Base-by-base conservation (phyloP, 345 rosid species). In the Rubroshorea leprosula region DNA sequence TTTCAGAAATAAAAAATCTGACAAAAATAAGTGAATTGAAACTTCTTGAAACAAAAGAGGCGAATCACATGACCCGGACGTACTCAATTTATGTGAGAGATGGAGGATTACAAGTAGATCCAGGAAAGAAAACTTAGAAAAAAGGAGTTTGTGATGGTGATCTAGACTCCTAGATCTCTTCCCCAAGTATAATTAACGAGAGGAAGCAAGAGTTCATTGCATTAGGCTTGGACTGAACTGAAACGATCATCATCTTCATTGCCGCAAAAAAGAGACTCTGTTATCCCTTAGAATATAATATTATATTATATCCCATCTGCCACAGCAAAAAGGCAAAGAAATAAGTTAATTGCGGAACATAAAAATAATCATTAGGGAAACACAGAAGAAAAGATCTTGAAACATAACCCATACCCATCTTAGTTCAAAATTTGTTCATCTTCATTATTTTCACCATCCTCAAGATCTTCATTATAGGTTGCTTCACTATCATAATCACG, bases 401-500 rank as follows among this genome's bases (percentile, higher is more conserved):
- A 17, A 54, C 15, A 12, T 3, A 39, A 24, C 23, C 21, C 45
- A 8, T 15, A 39, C 35, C 31, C 57, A 26, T 45, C 23, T 45
- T 12, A 29, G 22, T 58, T 52, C 16, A 17, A 13, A 23, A 23
- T 49, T n/a, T n/a, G n/a, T 62, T 51, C 55, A 19, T 61, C 23
- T 24, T 25, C 35, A 8, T 48, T 39, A 43, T 69, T 29, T 53
- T n/a, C n/a, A n/a, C n/a, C n/a, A n/a, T n/a, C n/a, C n/a, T n/a
- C n/a, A n/a, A n/a, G n/a, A n/a, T n/a, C n/a, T n/a, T 66, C 74
- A n/a, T 65, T 71, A 11, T n/a, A n/a, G n/a, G n/a, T n/a, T n/a
- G 63, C 64, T 24, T 57, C 69, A 55, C n/a, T 62, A 57, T 35
- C 41, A 2, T 23, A 46, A 45, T 48, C 58, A 7, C 48, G 3